Conservation (phyloP, 371 early-diverging fungal genomes). For the Parasitella parasitica region DNA sequence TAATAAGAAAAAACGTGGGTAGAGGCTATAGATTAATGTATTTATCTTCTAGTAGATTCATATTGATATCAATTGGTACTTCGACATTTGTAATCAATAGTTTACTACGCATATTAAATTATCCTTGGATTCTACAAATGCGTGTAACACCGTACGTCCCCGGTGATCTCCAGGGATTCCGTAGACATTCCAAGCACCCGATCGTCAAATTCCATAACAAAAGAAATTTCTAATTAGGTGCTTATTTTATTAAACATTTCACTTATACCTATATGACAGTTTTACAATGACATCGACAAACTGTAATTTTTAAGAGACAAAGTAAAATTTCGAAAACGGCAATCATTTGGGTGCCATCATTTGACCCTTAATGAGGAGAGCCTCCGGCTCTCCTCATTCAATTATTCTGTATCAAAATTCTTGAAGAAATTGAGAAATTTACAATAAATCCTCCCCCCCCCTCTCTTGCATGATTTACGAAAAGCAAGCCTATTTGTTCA, state of each 20-base stretch:
- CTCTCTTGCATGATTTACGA: no score
- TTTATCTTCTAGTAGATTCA: constrained; percentile 4
- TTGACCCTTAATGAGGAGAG: no score
- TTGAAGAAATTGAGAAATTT: no score
- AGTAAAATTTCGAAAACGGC: neutral
- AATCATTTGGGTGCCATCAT: no score
- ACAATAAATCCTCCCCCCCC: no score
- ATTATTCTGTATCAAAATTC: no score
- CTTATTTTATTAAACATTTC: neutral
- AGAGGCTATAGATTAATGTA: constrained; percentile 6
- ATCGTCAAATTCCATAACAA: neutral
- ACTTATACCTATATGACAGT: neutral
- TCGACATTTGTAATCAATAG: no score
- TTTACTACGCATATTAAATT: no score
- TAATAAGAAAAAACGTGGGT: constrained; percentile 3
- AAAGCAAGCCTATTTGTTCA: no score
- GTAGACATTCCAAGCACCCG: constrained; percentile 7
- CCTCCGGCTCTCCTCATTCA: no score
- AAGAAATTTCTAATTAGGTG: neutral
- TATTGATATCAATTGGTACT: constrained; percentile 11
- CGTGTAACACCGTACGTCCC: constrained; percentile 2
- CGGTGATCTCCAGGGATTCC: constrained; percentile 4
- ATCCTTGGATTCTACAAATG: constrained; percentile 5
- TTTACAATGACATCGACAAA: neutral
- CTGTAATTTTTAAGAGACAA: neutral